Evolutionary conservation across 2,329 filamentous ascomycete species (phyloP).

Genomic region (Aquanectria penicillioides): DNA sequence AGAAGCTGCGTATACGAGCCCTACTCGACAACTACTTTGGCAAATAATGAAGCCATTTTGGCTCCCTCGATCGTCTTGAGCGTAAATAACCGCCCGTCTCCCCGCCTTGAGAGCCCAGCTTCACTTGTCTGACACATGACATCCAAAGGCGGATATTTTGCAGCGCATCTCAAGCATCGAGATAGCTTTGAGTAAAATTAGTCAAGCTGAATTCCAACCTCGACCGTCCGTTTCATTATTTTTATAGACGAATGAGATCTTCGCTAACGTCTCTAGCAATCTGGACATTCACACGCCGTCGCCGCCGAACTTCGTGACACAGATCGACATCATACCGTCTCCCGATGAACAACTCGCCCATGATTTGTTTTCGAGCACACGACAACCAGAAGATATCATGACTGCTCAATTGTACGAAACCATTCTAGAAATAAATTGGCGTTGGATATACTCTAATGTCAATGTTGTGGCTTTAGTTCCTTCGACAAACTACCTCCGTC

Average conservation of each 20-base stretch:
- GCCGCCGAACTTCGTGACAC: neutral
- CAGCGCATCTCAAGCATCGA: slow-evolving; percentile 16
- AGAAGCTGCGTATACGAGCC: slow-evolving; percentile 21
- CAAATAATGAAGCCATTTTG: neutral
- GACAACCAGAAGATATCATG: neutral
- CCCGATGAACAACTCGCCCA: neutral
- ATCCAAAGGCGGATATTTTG: slow-evolving; percentile 3
- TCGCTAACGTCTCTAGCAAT: too few species aligned
- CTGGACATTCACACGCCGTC: neutral
- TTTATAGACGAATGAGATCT: too few species aligned
- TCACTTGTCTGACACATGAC: neutral
- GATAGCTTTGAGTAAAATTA: slow-evolving; percentile 7
- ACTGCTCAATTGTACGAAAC: neutral
- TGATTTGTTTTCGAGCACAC: neutral
- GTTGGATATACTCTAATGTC: too few species aligned
- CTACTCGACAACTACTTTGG: slow-evolving; percentile 5
- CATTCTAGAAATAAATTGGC: neutral
- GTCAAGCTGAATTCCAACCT: slow-evolving; percentile 8
- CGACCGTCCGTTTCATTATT: neutral
- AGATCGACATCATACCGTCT: neutral
- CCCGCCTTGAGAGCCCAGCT: too few species aligned
- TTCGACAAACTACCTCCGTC: slow-evolving; percentile 11
- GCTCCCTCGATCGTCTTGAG: neutral
- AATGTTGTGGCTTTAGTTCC: too few species aligned
- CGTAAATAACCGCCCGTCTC: neutral